Percentiles rank a stretch among this genome's conserved stretches.
Evolutionary conservation across 2,329 filamentous ascomycete species (phyloP).

Genomic region (Hypoxylon sp.): DNA sequence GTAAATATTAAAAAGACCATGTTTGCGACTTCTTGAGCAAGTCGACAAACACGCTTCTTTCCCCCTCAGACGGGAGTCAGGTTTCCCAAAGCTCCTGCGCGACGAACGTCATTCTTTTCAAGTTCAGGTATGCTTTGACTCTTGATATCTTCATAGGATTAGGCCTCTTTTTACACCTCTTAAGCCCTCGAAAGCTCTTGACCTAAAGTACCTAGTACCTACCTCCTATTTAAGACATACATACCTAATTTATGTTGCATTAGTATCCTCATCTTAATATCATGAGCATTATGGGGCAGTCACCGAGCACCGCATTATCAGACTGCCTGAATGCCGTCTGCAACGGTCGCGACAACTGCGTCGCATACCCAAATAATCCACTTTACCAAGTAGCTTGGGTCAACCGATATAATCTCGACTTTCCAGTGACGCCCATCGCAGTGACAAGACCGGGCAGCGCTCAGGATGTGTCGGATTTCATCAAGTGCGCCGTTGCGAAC

Average conservation of each 20-base stretch:
- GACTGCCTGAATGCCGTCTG: conserved; percentile 65
- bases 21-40: conserved; percentile 36
- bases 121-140: neutral
- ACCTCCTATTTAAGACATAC: conserved; percentile 5
- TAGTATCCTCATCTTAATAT: conserved; percentile 6
- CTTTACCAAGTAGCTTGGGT: conserved; percentile 67
- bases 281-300: conserved; percentile 60
- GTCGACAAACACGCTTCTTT: conserved; percentile 17
- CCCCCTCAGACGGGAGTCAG: conserved; percentile 31
- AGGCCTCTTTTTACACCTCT: conserved; percentile 1
- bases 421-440: conserved; percentile 66
- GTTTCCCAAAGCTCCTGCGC: conserved; percentile 16
- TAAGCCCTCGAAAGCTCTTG: conserved; percentile 11
- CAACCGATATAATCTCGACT: conserved; percentile 68
- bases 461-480: conserved; percentile 69
- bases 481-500: conserved; percentile 69
- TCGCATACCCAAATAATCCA: conserved; percentile 61
- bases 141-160: conserved; percentile 5
- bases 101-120: conserved; percentile 8
- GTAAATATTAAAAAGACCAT: conserved; percentile 35
- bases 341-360: conserved; percentile 61
- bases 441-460: conserved; percentile 69
- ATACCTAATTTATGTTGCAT: conserved; percentile 12
- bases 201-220: conserved; percentile 20
- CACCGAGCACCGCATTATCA: conserved; percentile 59